phyloP scores from a whole-genome alignment of 441 rosid genomes.

The Populus hybrid region DNA sequence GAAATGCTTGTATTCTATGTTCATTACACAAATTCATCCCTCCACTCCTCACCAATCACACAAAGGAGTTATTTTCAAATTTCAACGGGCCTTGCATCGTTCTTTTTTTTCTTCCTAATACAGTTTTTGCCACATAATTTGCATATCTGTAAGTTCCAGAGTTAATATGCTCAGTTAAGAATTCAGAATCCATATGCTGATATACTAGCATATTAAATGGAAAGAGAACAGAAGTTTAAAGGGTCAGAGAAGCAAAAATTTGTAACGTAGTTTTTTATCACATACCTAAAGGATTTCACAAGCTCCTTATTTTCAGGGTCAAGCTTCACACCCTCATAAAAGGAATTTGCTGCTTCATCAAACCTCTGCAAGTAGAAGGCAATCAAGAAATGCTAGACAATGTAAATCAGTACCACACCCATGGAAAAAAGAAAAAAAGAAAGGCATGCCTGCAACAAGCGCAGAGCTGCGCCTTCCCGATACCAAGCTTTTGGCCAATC shows the following conservation, averaged over 20 bases:
- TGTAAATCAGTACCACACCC: not conserved
- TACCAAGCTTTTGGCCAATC: conserved; percentile 90
- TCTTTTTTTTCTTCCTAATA: not conserved
- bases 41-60: not conserved
- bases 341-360: conserved; percentile 92
- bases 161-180: not conserved
- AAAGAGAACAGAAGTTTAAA: too few relatives aligned
- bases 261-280: not conserved
- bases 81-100: not conserved
- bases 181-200: too few relatives aligned
- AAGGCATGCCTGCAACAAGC: conserved; percentile 54
- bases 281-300: conserved; percentile 67
- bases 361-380: conserved; percentile 49
- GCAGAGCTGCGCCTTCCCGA: conserved; percentile 92
- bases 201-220: too few relatives aligned
- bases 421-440: not conserved
- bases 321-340: conserved; percentile 79
- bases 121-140: not conserved
- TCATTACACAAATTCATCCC: not conserved
- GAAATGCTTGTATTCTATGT: not conserved
- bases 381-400: conserved; percentile 10
- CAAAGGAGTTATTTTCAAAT: too few relatives aligned
- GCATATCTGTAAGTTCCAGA: too few relatives aligned
- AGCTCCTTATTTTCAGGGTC: conserved; percentile 87
- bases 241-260: not conserved